Evolutionary conservation across 176 grass and related monocot genomes (phyloP).

Genomic region (Saccharum spontaneum): DNA sequence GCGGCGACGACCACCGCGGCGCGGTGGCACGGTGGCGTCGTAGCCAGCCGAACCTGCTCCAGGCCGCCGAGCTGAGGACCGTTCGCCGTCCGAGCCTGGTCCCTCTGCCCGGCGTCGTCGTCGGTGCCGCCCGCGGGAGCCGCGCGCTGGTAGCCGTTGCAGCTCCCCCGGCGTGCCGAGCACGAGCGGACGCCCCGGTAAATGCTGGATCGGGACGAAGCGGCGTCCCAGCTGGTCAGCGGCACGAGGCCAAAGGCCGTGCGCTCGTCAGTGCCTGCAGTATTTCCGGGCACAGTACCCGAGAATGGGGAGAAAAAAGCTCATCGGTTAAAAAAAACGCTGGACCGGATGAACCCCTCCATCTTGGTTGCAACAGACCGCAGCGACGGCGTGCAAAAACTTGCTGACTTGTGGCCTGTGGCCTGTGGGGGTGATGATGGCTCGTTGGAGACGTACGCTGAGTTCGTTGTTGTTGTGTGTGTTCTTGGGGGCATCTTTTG

Average conservation of each 20-base stretch:
- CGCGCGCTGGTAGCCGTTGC: neutral
- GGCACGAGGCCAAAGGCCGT: too few relatives aligned
- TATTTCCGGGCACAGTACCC: too few relatives aligned
- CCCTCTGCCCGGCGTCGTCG: neutral
- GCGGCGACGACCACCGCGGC: conserved; percentile 10
- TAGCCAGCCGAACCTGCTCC: neutral
- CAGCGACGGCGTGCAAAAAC: neutral
- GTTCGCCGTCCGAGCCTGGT: conserved; percentile 23
- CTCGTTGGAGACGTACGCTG: too few relatives aligned
- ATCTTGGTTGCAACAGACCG: too few relatives aligned
- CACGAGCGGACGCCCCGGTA: conserved; percentile 1
- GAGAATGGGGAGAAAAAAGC: too few relatives aligned
- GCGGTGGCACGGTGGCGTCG: neutral
- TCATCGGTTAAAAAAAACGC: too few relatives aligned
- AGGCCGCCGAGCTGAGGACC: neutral
- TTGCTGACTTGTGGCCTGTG: too few relatives aligned
- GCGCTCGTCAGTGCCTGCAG: too few relatives aligned
- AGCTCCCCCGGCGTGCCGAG: conserved; percentile 8
- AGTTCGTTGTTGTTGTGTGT: neutral
- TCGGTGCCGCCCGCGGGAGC: neutral
- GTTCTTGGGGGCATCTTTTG: neutral
- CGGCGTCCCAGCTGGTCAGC: too few relatives aligned
- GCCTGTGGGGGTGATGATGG: too few relatives aligned
- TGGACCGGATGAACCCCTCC: conserved; percentile 1
- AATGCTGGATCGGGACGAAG: too few relatives aligned